A percentile compares a stretch with the other conserved stretches of the same genome.
phyloP scores from a whole-genome alignment of 1,284 basidiomycete species.

The Trichosporon sp. region DNA sequence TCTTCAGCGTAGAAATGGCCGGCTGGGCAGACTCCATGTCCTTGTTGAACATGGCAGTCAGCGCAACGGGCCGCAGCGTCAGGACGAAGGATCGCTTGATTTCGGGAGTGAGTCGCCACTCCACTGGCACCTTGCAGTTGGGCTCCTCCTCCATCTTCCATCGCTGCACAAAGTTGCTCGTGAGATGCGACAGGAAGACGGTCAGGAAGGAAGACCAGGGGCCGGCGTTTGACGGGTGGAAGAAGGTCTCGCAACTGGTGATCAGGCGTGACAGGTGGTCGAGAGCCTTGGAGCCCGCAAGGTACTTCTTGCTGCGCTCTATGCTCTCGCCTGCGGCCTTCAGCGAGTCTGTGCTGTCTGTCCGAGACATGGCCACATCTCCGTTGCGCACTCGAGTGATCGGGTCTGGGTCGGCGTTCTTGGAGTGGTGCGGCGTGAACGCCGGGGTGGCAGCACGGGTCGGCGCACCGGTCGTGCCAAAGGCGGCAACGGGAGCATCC shows the following conservation, averaged over 20 bases:
- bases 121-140: slow-evolving; percentile 70
- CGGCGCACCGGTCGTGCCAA: slow-evolving; percentile 32
- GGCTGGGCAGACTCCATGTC: slow-evolving; percentile 51
- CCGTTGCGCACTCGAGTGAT: slow-evolving; percentile 32
- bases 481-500: slow-evolving; percentile 58
- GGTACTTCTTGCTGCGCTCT: slow-evolving; percentile 51
- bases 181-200: slow-evolving; percentile 70
- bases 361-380: slow-evolving; percentile 47
- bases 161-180: slow-evolving; percentile 76
- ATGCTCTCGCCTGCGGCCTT: slow-evolving; percentile 39
- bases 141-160: slow-evolving; percentile 75
- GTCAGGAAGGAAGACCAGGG: slow-evolving; percentile 55
- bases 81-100: slow-evolving; percentile 81
- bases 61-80: slow-evolving; percentile 75
- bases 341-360: slow-evolving; percentile 39
- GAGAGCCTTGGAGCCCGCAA: slow-evolving; percentile 82
- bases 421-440: slow-evolving; percentile 1
- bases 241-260: slow-evolving; percentile 77
- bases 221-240: slow-evolving; percentile 50
- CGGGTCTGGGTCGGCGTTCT: slow-evolving; percentile 12
- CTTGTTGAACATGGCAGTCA: slow-evolving; percentile 95
- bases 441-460: slow-evolving; percentile 54
- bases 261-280: slow-evolving; percentile 83
- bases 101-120: slow-evolving; percentile 67
- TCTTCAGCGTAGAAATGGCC: slow-evolving; percentile 49